These are phyloP conservation scores for Pholiota conissans DNA, from an alignment of 768 basidiomycete genomes.

Conservation along the genomic window DNA sequence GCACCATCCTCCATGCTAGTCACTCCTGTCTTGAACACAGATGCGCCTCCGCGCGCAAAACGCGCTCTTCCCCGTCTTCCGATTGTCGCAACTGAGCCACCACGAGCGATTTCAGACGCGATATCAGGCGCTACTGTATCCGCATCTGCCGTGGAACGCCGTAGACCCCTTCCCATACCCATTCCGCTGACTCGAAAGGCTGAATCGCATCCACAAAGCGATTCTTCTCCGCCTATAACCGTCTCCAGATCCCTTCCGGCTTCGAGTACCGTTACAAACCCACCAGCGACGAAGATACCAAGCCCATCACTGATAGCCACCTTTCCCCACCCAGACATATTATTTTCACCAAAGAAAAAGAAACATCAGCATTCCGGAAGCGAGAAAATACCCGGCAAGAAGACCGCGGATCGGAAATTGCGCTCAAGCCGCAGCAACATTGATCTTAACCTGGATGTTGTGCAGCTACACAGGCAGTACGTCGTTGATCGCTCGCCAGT, in stretches of 20 bases:
- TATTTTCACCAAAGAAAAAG: not conserved
- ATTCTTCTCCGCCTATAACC: not conserved
- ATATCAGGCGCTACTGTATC: not conserved
- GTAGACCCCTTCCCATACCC: constrained; percentile 8
- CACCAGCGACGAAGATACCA: not conserved
- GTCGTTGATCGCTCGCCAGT: constrained; percentile 2
- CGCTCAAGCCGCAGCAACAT: not conserved
- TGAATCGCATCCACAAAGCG: not conserved
- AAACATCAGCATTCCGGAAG: not conserved
- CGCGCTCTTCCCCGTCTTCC: constrained; percentile 1
- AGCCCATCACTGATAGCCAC: constrained; percentile 6
- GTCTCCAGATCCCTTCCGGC: not conserved
- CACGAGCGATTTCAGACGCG: not conserved
- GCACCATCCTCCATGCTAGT: not conserved
- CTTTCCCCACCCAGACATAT: not conserved
- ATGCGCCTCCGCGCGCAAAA: not conserved
- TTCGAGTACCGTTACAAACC: not conserved
- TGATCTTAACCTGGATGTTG: constrained; percentile 1
- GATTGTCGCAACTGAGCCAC: not conserved
- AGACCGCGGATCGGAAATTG: not conserved
- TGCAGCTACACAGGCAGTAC: constrained; percentile 5
- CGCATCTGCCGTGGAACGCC: constrained; percentile 1
- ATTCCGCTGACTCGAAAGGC: constrained; percentile 12
- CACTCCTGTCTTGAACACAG: not conserved
- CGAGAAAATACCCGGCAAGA: not conserved